Evolutionary conservation across 768 basidiomycete genomes (phyloP).

Genomic region (Suillus decipiens): DNA sequence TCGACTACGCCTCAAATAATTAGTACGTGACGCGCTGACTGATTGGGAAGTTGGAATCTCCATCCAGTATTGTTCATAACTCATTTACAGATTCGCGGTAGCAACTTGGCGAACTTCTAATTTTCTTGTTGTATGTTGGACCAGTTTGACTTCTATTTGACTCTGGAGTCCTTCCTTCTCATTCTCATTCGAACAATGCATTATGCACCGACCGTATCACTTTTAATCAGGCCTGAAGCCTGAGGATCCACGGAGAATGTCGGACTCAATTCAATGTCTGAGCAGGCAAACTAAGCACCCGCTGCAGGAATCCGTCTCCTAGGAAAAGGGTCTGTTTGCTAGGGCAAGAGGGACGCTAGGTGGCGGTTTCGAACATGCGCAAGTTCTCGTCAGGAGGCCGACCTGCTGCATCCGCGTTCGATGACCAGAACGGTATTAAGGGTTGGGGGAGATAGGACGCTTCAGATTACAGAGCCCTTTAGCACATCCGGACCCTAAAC

Average conservation of each 20-base stretch:
- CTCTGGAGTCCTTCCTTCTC: neutral
- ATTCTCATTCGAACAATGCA: neutral
- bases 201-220: neutral
- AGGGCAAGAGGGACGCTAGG: neutral
- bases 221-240: neutral
- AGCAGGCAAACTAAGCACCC: neutral
- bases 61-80: neutral
- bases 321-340: neutral
- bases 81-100: neutral
- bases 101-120: neutral
- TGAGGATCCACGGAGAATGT: neutral
- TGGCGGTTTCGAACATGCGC: neutral
- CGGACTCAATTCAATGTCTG: neutral
- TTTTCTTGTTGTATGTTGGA: neutral
- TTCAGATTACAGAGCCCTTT: neutral
- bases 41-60: neutral
- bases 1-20: neutral
- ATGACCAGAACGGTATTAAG: neutral
- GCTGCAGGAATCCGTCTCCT: neutral
- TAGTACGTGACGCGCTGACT: neutral
- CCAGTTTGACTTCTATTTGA: neutral
- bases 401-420: neutral
- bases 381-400: neutral
- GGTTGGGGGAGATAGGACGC: neutral
- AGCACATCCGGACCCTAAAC: neutral